Conservation (phyloP, 2,329 filamentous ascomycete genomes). For the Endocalyx cinctus region DNA sequence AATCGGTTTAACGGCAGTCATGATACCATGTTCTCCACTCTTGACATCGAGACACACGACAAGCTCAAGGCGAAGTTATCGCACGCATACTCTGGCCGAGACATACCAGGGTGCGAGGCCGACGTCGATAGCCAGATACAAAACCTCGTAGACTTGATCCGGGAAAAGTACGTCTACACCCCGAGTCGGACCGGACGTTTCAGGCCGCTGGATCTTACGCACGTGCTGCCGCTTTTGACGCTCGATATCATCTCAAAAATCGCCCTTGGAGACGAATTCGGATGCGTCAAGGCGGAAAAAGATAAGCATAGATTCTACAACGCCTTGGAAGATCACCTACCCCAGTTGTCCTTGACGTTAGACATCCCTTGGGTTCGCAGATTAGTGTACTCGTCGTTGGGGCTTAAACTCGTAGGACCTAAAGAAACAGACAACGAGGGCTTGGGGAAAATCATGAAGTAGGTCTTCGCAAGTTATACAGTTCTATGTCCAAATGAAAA, state of each 20-base stretch:
- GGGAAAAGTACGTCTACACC: constrained; percentile 1
- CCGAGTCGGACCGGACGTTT: not conserved
- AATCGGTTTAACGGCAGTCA: constrained; percentile 48
- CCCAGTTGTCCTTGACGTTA: constrained; percentile 32
- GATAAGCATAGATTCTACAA: constrained; percentile 41
- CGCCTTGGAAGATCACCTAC: constrained; percentile 31
- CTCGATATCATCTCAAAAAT: constrained; percentile 48
- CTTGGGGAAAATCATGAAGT: constrained; percentile 24
- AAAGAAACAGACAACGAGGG: constrained; percentile 27
- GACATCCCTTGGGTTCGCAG: constrained; percentile 37
- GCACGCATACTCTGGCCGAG: constrained; percentile 11
- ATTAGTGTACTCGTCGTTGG: constrained; percentile 25
- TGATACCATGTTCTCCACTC: constrained; percentile 48
- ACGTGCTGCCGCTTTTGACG: constrained; percentile 43
- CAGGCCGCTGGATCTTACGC: constrained; percentile 38
- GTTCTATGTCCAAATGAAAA: too few species aligned
- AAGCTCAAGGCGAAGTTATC: constrained; percentile 34
- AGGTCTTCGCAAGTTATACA: too few species aligned
- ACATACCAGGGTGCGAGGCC: constrained; percentile 5
- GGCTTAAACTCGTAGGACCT: constrained; percentile 31
- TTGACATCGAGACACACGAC: constrained; percentile 38
- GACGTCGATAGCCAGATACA: constrained; percentile 24
- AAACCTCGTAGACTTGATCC: constrained; percentile 1
- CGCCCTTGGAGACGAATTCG: constrained; percentile 44
- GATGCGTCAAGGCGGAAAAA: constrained; percentile 36